Percentiles rank a stretch among this genome's conserved stretches.
phyloP scores from a whole-genome alignment of 2,329 filamentous ascomycete species.

The Ustulina deusta region DNA sequence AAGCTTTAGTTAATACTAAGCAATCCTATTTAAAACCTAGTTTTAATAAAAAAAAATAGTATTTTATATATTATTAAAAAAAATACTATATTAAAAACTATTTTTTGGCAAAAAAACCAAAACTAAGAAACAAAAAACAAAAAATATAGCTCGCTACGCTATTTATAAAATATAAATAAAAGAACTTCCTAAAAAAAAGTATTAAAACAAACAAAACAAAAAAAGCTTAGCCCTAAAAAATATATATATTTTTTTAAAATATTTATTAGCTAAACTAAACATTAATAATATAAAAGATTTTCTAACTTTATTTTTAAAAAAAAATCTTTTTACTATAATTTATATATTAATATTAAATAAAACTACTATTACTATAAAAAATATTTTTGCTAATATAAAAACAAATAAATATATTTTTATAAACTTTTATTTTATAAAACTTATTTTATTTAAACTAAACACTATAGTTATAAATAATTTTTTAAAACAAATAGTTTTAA shows the following conservation, averaged over 20 bases:
- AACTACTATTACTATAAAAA: background rate
- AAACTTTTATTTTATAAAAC: background rate
- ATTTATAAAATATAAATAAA: background rate
- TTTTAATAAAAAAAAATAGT: background rate
- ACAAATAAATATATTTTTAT: background rate
- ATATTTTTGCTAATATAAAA: background rate
- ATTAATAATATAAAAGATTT: constrained; percentile 5
- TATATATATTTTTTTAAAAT: background rate
- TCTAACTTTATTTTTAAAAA: background rate
- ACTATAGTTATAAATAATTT: background rate
- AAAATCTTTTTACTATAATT: background rate
- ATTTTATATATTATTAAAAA: background rate
- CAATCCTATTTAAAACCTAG: background rate
- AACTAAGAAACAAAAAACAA: background rate
- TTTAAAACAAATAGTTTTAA: background rate
- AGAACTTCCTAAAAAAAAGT: background rate
- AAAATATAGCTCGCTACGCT: background rate
- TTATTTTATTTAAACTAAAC: background rate
- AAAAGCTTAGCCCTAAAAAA: background rate
- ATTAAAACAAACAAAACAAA: background rate
- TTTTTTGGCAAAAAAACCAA: background rate
- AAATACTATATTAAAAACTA: background rate
- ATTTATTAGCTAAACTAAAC: background rate
- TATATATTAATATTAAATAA: background rate
- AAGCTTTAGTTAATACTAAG: no score